Conservation (phyloP, 2,329 filamentous ascomycete genomes). For the Aspergillus fumigatus region DNA sequence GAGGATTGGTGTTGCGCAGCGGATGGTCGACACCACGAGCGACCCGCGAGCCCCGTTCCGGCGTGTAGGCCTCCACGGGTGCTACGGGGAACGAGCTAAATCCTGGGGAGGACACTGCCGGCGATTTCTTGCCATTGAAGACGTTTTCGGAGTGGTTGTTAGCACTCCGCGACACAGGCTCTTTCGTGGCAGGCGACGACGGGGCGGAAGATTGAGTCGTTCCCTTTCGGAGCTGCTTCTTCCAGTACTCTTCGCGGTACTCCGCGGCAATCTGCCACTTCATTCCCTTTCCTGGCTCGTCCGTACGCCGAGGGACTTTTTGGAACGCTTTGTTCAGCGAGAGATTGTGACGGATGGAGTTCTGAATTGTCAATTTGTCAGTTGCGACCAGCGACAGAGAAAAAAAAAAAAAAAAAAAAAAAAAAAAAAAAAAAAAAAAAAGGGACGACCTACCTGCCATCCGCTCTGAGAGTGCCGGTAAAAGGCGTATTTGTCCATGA, state of each 20-base stretch:
- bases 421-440: constrained; percentile 1
- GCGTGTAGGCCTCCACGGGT: constrained; percentile 44
- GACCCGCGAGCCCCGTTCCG: constrained; percentile 41
- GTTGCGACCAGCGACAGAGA: not conserved
- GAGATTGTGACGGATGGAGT: constrained; percentile 94
- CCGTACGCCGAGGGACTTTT: constrained; percentile 85
- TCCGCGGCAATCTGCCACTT: constrained; percentile 94
- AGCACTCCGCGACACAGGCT: constrained; percentile 33
- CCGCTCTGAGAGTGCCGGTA: constrained; percentile 81
- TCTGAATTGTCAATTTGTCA: constrained; percentile 47
- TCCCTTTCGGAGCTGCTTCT: constrained; percentile 52
- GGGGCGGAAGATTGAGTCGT: constrained; percentile 41
- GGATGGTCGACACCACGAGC: constrained; percentile 27
- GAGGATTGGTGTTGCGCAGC: constrained; percentile 27
- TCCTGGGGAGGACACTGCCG: constrained; percentile 36
- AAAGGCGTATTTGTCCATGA: constrained; percentile 86
- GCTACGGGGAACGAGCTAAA: constrained; percentile 41
- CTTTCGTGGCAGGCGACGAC: constrained; percentile 44
- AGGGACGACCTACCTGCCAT: constrained; percentile 69
- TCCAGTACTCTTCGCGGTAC: constrained; percentile 79
- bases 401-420: constrained; percentile 1
- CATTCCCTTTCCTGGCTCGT: constrained; percentile 98
- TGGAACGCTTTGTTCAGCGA: constrained; percentile 93
- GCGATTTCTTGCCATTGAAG: constrained; percentile 36
- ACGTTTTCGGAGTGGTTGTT: constrained; percentile 40